Base-by-base conservation (phyloP, 768 basidiomycete species). In the Lactarius vividus region DNA sequence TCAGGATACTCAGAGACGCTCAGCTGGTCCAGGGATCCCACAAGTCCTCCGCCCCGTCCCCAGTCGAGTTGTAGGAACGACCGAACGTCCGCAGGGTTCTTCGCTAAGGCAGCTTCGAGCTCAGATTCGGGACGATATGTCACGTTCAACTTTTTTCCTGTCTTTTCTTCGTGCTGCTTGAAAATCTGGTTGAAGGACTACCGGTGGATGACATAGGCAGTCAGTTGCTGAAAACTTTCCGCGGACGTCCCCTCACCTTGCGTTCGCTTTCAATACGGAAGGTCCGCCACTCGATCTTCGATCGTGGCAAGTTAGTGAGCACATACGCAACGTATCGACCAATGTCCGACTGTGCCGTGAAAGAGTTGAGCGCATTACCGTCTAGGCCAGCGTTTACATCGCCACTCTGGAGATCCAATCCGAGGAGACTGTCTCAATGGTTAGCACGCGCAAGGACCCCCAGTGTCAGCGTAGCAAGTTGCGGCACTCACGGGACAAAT, bases 151-250 rank as follows among this genome's bases (percentile, higher is more conserved):
- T 66, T 71, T 55, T 65, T 61, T 0, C 71, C 71, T n/a, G 62
- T 63, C 42, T 40, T 65, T 16, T 59, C 62, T 37, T 60, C 65
- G 54, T 64, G 42, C 33, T 62, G 59, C 16, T 60, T 68, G n/a
- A 66, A 68, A 52, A 71, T 61, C 61, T 71, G 62, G 60, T 71
- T 71, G 57, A 71, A 63, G 18, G 70, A 57, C 69, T 69, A 40
- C 23, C 28, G 8, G 20, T 0, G 23, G 28, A 8, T 7, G 26
- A 44, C n/a, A n/a, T 7, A 29, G 31, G 5, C 9, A 8, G 28
- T 63, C 44, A 49, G 49, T 40, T 37, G 55, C 52, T 28, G 26
- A 53, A n/a, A 44, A 20, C 15, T 3, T n/a, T 57, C 37, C 16
- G n/a, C 26, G 2, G n/a, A 39, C 20, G 56, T 44, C 35, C 16